Evolutionary conservation across 768 basidiomycete genomes (phyloP).

Genomic region (Xerocomellus amylosporus): DNA sequence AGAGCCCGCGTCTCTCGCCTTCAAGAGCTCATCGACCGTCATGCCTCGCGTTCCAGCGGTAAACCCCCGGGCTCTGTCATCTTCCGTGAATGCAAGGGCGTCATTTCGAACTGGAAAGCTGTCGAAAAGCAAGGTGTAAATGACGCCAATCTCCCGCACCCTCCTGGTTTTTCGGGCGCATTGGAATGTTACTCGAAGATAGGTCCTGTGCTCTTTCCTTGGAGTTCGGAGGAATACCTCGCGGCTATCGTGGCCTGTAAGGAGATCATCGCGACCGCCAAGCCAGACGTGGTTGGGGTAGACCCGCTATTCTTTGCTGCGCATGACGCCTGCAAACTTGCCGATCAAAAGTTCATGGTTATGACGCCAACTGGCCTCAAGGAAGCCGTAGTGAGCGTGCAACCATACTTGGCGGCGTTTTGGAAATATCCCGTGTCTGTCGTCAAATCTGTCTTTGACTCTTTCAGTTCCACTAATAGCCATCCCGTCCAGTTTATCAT

Average conservation of each 20-base stretch:
- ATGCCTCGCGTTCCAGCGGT: not conserved
- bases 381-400: not conserved
- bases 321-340: constrained; percentile 4
- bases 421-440: constrained; percentile 13
- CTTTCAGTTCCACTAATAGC: not conserved
- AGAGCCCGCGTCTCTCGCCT: constrained; percentile 2
- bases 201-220: not conserved
- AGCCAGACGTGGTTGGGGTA: not conserved
- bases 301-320: not conserved
- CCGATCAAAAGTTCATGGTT: not conserved
- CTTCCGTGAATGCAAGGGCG: constrained; percentile 5
- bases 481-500: not conserved
- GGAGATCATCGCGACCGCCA: not conserved
- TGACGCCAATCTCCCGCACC: not conserved
- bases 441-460: not conserved
- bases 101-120: not conserved
- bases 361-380: constrained; percentile 1
- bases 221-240: constrained; percentile 8
- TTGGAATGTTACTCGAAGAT: not conserved
- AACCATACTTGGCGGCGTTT: not conserved
- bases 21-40: constrained; percentile 1
- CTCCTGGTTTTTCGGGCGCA: constrained; percentile 3
- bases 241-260: not conserved
- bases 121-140: not conserved
- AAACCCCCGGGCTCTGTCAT: not conserved